These are phyloP conservation scores for Hericium coralloides DNA, from an alignment of 768 basidiomycete species.

Conservation along the genomic window DNA sequence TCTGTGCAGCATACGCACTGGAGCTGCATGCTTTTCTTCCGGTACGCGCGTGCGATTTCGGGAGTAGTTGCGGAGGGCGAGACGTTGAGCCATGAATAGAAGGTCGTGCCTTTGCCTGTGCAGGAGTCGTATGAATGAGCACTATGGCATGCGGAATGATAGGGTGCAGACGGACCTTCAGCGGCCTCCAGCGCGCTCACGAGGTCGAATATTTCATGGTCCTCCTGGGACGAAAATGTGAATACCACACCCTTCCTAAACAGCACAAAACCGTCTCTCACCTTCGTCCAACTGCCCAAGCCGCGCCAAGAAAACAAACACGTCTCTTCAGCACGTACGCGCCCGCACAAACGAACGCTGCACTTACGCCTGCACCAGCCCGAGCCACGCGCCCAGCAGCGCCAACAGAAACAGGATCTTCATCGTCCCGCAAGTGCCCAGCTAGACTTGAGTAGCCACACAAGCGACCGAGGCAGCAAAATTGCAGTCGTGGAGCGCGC, in stretches of 20 bases:
- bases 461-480: conserved; percentile 8
- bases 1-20: conserved; percentile 53
- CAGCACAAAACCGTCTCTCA: conserved; percentile 17
- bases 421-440: conserved; percentile 28
- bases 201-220: conserved; percentile 95
- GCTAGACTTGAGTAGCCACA: background rate
- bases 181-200: conserved; percentile 71
- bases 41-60: conserved; percentile 85
- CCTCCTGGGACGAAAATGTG: conserved; percentile 44
- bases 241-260: background rate
- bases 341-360: background rate
- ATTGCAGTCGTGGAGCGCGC: background rate
- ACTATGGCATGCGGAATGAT: background rate
- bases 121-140: background rate
- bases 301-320: conserved; percentile 1
- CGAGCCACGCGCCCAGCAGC: conserved; percentile 43
- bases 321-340: background rate
- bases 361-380: conserved; percentile 53
- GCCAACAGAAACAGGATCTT: conserved; percentile 36
- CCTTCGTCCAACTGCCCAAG: conserved; percentile 60
- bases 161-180: conserved; percentile 43
- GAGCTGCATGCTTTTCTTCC: conserved; percentile 81
- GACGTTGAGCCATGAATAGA: conserved; percentile 91
- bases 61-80: conserved; percentile 59
- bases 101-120: conserved; percentile 79